Conservation (phyloP, 139 green algal species). For the Bryopsis sp. region DNA sequence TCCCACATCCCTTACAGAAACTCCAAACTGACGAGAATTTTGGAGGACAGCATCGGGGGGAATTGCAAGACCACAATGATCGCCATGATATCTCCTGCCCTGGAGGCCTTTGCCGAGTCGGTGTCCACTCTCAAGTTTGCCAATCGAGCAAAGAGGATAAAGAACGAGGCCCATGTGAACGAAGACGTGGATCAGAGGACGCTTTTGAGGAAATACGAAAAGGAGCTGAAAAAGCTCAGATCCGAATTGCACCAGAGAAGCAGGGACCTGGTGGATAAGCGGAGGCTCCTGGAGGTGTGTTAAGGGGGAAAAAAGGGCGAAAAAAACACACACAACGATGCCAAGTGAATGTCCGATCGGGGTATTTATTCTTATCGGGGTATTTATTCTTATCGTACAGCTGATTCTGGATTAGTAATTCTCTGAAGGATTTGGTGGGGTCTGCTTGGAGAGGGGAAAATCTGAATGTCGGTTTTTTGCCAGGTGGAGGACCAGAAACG, state of each 20-base stretch:
- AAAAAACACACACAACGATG: too few species aligned
- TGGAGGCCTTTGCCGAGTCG: slow-evolving; percentile 47
- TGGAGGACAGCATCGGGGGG: slow-evolving; percentile 81
- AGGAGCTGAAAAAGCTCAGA: slow-evolving; percentile 74
- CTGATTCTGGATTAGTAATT: too few species aligned
- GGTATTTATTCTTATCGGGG: too few species aligned
- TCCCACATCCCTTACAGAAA: slow-evolving; percentile 90
- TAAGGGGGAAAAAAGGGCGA: neutral
- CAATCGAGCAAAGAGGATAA: slow-evolving; percentile 89
- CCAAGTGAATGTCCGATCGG: too few species aligned
- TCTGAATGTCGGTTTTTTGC: slow-evolving; percentile 1
- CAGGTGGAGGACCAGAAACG: slow-evolving; percentile 86
- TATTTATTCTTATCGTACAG: neutral
- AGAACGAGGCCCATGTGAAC: slow-evolving; percentile 89
- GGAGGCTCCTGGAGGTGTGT: slow-evolving; percentile 71
- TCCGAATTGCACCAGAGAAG: slow-evolving; percentile 73
- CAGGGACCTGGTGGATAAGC: slow-evolving; percentile 83
- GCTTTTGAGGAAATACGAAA: slow-evolving; percentile 90
- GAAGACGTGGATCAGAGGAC: slow-evolving; percentile 90
- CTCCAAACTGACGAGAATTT: slow-evolving; percentile 90
- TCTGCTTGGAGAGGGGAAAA: too few species aligned
- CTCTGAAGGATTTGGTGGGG: too few species aligned
- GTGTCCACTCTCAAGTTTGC: slow-evolving; percentile 87
- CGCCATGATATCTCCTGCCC: slow-evolving; percentile 39
- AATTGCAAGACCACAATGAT: slow-evolving; percentile 81